Base-by-base conservation (phyloP, 495 filamentous ascomycete species). In the Penicillium cosmopolitanum region DNA sequence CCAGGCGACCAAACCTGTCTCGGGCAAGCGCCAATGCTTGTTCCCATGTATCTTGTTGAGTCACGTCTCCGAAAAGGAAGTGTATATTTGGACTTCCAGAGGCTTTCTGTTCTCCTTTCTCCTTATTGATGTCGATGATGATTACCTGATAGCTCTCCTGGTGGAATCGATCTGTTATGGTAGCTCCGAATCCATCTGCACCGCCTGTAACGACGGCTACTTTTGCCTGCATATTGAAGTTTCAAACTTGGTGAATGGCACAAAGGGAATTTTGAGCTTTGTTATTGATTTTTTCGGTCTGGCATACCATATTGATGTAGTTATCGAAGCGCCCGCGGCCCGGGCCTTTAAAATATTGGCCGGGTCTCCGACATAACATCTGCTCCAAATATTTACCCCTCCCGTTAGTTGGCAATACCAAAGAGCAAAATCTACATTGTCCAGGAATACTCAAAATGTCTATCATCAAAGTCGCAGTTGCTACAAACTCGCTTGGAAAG, bases 401-500 rank as follows among this genome's bases (percentile, higher is more conserved):
- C 28, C 28, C 36, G 10, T 6, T 2, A 40, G 6, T 40, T 1
- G 1, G 0, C 36, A 40, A 12, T 9, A 40, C 36, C 36, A 40
- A 40, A 40, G 15, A 40, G 36, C 36, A 15, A 40, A 40, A 40
- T 13, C 36, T 12, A 40, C 11, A 5, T 40, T 4, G 23, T 3
- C 9, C 36, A 2, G 10, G 15, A 40, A n/a, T 13, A 13, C 36
- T 40, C 11, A 40, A 13, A 15, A 62, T 62, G 60, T 33, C 54
- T 0, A 40, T 25, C n/a, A 50, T 63, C 23, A 59, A 60, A 40
- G 52, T 64, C 18, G 56, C 61, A 10, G 56, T 64, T 8, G 61
- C 61, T 6, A 60, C 56, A 31, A 64, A 64, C 35, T 64, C 61
- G 1, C 47, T 64, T 3, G 61, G 61, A 8, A 64, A 64, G 34